Evolutionary conservation across 345 rosid species (phyloP), one percentile per base, ranked within the genome.

Genomic region (Rhodomyrtus tomentosa): DNA sequence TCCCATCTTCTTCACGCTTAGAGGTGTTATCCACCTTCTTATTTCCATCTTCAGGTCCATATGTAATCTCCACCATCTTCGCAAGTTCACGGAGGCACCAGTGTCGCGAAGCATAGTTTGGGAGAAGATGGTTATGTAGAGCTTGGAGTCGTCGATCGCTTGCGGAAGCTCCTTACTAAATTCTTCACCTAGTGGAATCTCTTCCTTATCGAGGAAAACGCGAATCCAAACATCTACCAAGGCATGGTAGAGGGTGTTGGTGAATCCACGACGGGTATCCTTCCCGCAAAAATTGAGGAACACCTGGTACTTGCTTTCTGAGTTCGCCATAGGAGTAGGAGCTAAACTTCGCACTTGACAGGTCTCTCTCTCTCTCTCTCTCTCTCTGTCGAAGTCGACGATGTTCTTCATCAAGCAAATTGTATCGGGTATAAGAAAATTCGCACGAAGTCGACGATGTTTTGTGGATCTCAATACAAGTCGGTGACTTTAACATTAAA

Each of bases 101-200:
- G 0, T 11, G 3, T 10, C 6, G 25, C 0, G 62, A 55, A 55
- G 32, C 29, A 12, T 55, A 55, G 3, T 10, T 55, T 11, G 6
- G 15, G 29, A 25, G 62, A 55, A 55, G 3, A 55, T 55, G 29
- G 62, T 14, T 25, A 55, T 55, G 62, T 55, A 55, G 15, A 55
- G 29, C 62, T 0, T 55, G 10, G 62, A 55, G 15, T 25, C 7
- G 12, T 54, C 1, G 12, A 54, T 54, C n/a, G n/a, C 56, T 54
- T 3, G 56, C 10, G 3, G 2, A 54, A 54, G n/a, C 3, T 27
- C 14, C 10, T 0, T 18, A 2, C 21, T 27, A 58, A 58, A 6
- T 58, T 2, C 12, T 27, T 27, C 72, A 13, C 38, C 72, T 1
- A 1, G 8, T 12, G 1, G 9, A n/a, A 56, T 7, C 3, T 5